Base-by-base conservation (phyloP, 495 filamentous ascomycete species). In the Neohortaea acidophila region DNA sequence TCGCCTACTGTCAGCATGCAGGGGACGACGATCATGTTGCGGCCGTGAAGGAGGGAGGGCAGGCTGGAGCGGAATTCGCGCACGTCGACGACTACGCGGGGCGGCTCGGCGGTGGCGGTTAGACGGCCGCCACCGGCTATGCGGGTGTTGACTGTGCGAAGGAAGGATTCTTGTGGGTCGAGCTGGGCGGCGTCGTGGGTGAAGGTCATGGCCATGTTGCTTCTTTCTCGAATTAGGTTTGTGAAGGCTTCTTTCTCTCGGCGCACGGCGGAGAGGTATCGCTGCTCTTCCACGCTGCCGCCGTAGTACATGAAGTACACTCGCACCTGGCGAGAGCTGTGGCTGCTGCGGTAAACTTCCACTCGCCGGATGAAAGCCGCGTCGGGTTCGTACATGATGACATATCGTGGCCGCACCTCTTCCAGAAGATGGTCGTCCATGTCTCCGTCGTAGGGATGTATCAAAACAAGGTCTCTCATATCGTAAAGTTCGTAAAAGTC, bases 301-400 rank as follows among this genome's bases (percentile, higher is more conserved):
- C 82, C 78, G 43, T 97, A 97, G 54, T 87, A 96, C 62, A 96
- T 74, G 52, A 96, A 94, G 58, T 94, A 97, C 0, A 93, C 86
- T 37, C 78, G 68, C 23, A 96, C 78, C 51, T 85, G 86, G 21
- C 85, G 66, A 51, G 91, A 81, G 23, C 73, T 77, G 55, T 97
- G 89, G 9, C 84, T 94, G 41, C 83, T 91, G 25, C 91, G 77
- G 58, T 96, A 97, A 4, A 94, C 86, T 51, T 97, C 89, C 7
- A 97, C 79, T 19, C 91, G 67, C 24, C 91, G 75, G 48, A 94
- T 92, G 57, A 97, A 97, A 3, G 85, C 73, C n/a, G 85, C 71
- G 49, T 94, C 86, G 13, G 91, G 85, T 54, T 94, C 87, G 57
- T 94, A 97, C 89, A 97, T 96, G 53, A 97, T 81, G 31, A 97